Conservation (phyloP, 352 stramenopile genomes). For the Globisporangium recalcitrans region DNA sequence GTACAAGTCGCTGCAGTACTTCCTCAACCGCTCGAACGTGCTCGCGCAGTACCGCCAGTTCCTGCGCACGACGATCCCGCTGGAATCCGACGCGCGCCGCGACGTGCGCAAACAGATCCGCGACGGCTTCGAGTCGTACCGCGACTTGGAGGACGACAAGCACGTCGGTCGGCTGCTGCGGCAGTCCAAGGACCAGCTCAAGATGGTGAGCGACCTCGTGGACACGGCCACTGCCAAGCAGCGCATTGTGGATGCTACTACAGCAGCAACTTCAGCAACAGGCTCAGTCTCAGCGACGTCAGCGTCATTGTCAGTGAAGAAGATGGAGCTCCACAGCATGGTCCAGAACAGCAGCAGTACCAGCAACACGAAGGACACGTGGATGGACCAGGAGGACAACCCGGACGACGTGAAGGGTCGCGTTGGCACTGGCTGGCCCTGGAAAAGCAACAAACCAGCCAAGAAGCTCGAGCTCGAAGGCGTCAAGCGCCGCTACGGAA, state of each 20-base stretch:
- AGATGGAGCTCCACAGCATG: slow-evolving; percentile 3
- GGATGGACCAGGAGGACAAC: slow-evolving; percentile 34
- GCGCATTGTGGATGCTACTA: slow-evolving; percentile 18
- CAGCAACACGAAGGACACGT: slow-evolving; percentile 21
- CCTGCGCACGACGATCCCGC: slow-evolving; percentile 46
- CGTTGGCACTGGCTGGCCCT: slow-evolving; percentile 57
- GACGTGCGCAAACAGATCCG: slow-evolving; percentile 66
- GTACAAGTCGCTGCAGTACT: slow-evolving; percentile 73
- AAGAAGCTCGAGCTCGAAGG: slow-evolving; percentile 54
- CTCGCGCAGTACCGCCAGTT: slow-evolving; percentile 65
- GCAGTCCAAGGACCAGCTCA: slow-evolving; percentile 56
- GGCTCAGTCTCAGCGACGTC: neutral
- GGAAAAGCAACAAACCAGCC: slow-evolving; percentile 41
- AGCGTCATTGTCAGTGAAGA: neutral
- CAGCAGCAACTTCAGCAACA: neutral
- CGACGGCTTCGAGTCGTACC: slow-evolving; percentile 45
- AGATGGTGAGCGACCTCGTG: slow-evolving; percentile 65
- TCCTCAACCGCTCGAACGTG: slow-evolving; percentile 59
- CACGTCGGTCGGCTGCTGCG: slow-evolving; percentile 39
- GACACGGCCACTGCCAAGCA: slow-evolving; percentile 55
- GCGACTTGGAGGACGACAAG: slow-evolving; percentile 47
- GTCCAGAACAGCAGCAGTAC: neutral
- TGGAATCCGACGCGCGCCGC: slow-evolving; percentile 32
- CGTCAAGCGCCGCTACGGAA: slow-evolving; percentile 31
- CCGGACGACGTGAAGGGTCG: slow-evolving; percentile 55